A percentile compares a stretch with the other conserved stretches of the same genome.
These are phyloP conservation scores for Boletus subcaerulescens DNA, from an alignment of 768 basidiomycete species.

Conservation along the genomic window DNA sequence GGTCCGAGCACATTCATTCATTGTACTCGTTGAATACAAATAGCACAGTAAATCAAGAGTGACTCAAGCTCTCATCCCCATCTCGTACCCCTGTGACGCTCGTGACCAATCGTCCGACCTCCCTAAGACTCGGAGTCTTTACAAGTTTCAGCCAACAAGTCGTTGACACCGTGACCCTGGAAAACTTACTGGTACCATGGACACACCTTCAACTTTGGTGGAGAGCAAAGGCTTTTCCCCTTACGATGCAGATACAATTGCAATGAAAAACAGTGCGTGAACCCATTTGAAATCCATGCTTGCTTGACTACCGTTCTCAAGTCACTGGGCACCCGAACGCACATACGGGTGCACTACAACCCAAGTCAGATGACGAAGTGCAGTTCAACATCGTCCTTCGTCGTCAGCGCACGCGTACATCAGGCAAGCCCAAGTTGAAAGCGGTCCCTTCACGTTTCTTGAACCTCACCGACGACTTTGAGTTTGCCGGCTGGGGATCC, in stretches of 20 bases:
- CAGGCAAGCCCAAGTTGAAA: constrained; percentile 39
- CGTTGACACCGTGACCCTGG: too few relatives aligned
- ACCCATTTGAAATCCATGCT: not conserved
- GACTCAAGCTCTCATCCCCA: too few relatives aligned
- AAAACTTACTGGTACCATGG: not conserved
- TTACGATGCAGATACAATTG: not conserved
- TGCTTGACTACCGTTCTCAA: not conserved
- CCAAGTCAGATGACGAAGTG: constrained; percentile 39
- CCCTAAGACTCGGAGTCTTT: too few relatives aligned
- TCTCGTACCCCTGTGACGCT: too few relatives aligned
- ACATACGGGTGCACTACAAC: constrained; percentile 12
- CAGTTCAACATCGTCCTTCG: constrained; percentile 59
- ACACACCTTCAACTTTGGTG: constrained; percentile 1
- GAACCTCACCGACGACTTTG: constrained; percentile 60
- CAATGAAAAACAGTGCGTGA: constrained; percentile 3
- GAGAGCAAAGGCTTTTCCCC: not conserved
- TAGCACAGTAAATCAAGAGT: too few relatives aligned
- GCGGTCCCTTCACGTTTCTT: constrained; percentile 56
- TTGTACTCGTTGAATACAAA: too few relatives aligned
- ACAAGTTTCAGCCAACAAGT: too few relatives aligned
- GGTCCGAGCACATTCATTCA: too few relatives aligned
- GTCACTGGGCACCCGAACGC: not conserved
- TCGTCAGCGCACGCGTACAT: constrained; percentile 51
- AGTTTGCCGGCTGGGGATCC: constrained; percentile 73
- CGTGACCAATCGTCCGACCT: too few relatives aligned